Evolutionary conservation across 2,329 filamentous ascomycete genomes (phyloP).

Genomic region (Trichoderma pleuroti): DNA sequence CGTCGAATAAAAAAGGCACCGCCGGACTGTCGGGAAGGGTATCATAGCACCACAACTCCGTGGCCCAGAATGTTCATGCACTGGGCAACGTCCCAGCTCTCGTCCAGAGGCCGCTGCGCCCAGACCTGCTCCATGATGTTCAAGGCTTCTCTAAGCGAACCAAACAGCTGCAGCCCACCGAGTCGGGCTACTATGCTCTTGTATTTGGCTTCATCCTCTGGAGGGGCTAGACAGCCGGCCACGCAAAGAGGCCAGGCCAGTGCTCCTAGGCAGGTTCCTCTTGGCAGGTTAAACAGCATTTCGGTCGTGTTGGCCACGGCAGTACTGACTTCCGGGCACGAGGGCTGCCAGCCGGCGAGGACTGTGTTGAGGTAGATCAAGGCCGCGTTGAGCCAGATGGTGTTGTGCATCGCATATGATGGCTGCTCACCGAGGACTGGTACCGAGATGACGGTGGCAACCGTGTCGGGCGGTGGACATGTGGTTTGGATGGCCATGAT

Average conservation of each 20-base stretch:
- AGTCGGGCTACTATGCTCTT: slow-evolving; percentile 40
- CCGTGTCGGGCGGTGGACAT: not conserved
- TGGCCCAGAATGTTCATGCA: slow-evolving; percentile 42
- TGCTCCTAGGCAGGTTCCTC: slow-evolving; percentile 33
- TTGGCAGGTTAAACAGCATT: slow-evolving; percentile 33
- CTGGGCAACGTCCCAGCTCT: slow-evolving; percentile 43
- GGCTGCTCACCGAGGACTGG: slow-evolving; percentile 23
- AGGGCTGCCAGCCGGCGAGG: slow-evolving; percentile 50
- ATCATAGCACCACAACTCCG: slow-evolving; percentile 39
- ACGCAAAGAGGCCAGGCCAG: slow-evolving; percentile 42
- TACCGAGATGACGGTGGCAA: slow-evolving; percentile 20
- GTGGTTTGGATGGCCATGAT: slow-evolving; percentile 31
- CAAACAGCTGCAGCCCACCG: slow-evolving; percentile 43
- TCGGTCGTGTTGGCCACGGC: slow-evolving; percentile 34
- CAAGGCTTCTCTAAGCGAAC: slow-evolving; percentile 42
- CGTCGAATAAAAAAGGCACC: not conserved
- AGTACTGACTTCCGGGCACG: slow-evolving; percentile 39
- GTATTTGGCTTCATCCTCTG: slow-evolving; percentile 41
- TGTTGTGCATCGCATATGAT: slow-evolving; percentile 30
- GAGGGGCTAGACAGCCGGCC: slow-evolving; percentile 39
- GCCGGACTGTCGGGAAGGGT: slow-evolving; percentile 19
- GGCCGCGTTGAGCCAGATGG: slow-evolving; percentile 48
- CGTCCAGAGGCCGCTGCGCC: slow-evolving; percentile 38
- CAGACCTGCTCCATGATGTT: slow-evolving; percentile 47
- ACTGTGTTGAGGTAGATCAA: slow-evolving; percentile 48